Evolutionary conservation across 441 rosid genomes (phyloP), one percentile per base, ranked within the genome.

Genomic region (Viola pubescens): DNA sequence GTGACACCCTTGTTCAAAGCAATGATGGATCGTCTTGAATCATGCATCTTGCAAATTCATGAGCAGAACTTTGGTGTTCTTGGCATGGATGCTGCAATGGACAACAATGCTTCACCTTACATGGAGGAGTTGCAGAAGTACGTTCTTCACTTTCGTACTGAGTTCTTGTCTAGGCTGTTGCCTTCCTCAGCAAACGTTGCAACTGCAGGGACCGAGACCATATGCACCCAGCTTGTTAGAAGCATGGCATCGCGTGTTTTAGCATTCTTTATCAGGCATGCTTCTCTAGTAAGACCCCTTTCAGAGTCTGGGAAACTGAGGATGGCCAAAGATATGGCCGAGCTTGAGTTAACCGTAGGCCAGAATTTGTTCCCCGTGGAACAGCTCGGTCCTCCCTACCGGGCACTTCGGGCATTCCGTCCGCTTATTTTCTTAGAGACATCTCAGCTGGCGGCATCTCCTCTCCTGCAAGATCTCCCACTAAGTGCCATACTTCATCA

Each of bases 311-410:
- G 99, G 65, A 94, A 84, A 75, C 83, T 94, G 72, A 83, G 97
- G 61, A 83, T 94, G 94, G 96, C 97, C 39, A 80, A 85, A 69
- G 99, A 94, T 79, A 94, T 94, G 99, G 99, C 99, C 7, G 99
- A 94, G 82, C 79, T 94, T 53, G 99, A 94, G 82, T 77, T 94
- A 62, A 82, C 95, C 3, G 96, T 94, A 43, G 92, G 99, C 63
- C 97, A 94, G 73, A 88, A 85, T 72, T 58, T 94, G 71, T 90
- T 86, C 71, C 94, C 97, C 2, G 96, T 90, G 13, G 97, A 94
- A 77, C 97, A 90, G 65, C 95, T 94, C 4, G 95, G 99, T 57
- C 78, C 91, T 47, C 99, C 99, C 0, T 90, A 90, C 69, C 79
- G 88, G 65, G 97, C 99, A 56, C 96, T 94, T 52, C 80, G 97